Conservation (phyloP, 352 stramenopile genomes). For the Pythium vanterpoolii region DNA sequence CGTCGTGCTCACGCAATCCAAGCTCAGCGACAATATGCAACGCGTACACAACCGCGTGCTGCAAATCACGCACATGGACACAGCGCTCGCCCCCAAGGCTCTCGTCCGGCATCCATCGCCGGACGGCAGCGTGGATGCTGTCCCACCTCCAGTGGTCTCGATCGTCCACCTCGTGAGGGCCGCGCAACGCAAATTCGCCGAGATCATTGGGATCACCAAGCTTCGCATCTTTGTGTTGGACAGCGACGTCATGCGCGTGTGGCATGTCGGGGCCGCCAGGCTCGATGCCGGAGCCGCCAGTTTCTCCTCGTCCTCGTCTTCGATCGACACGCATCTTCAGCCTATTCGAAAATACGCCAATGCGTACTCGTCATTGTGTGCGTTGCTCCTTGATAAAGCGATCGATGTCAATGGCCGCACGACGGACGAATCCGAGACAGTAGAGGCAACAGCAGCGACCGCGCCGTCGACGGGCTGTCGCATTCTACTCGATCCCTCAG, state of each 20-base stretch:
- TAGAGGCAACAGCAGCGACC: no score
- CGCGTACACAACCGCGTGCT: slow-evolving; percentile 59
- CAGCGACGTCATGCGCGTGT: slow-evolving; percentile 41
- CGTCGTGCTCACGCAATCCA: slow-evolving; percentile 49
- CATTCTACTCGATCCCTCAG: slow-evolving; percentile 41
- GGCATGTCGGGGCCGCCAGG: slow-evolving; percentile 41
- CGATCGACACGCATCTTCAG: slow-evolving; percentile 15
- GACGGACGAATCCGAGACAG: neutral
- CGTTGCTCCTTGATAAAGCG: slow-evolving; percentile 25
- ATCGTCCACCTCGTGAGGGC: slow-evolving; percentile 50
- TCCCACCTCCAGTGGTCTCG: slow-evolving; percentile 13
- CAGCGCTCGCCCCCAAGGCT: slow-evolving; percentile 39
- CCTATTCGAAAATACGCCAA: slow-evolving; percentile 61
- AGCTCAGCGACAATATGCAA: slow-evolving; percentile 44
- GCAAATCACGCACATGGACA: slow-evolving; percentile 43
- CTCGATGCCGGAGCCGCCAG: slow-evolving; percentile 15
- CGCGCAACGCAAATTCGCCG: slow-evolving; percentile 49
- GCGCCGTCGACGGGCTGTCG: slow-evolving; percentile 5
- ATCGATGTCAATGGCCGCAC: neutral
- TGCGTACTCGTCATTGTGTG: slow-evolving; percentile 56
- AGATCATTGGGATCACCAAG: slow-evolving; percentile 64
- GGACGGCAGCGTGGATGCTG: neutral
- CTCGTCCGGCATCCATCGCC: neutral
- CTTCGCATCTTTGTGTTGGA: slow-evolving; percentile 66
- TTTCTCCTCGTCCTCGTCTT: no score